Evolutionary conservation across 257 asterid genomes (phyloP).

Genomic region (Nicotiana noctiflora): DNA sequence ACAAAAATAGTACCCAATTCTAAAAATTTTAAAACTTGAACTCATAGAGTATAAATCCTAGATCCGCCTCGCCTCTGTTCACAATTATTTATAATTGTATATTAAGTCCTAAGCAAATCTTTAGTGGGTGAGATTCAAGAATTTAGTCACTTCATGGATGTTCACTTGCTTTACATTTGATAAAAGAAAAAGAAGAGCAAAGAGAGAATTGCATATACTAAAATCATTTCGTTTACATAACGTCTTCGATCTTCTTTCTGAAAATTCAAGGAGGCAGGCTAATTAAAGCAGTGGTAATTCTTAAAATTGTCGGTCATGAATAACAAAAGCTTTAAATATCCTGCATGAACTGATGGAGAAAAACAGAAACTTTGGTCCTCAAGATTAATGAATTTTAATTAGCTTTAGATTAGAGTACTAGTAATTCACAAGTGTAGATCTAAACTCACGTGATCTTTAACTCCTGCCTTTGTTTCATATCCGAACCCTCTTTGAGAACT

Average conservation of each 20-base stretch:
- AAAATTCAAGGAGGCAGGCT: not conserved
- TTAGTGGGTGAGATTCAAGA: not conserved
- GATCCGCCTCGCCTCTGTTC: too few species aligned
- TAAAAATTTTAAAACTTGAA: too few species aligned
- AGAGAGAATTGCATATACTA: not conserved
- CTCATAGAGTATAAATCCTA: too few species aligned
- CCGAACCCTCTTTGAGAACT: conserved; percentile 37
- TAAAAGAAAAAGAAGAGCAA: not conserved
- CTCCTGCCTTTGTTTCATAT: conserved; percentile 33
- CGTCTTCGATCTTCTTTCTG: not conserved
- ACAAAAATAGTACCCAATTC: too few species aligned
- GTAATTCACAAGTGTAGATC: conserved; percentile 61
- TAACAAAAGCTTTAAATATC: conserved; percentile 10
- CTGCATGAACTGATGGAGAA: not conserved
- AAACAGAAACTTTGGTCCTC: not conserved
- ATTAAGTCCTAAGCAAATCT: not conserved
- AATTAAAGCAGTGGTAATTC: not conserved
- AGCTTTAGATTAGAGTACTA: not conserved
- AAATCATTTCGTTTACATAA: conserved; percentile 9
- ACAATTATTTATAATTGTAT: too few species aligned
- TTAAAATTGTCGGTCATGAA: not conserved
- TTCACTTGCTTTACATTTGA: not conserved
- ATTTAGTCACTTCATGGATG: not conserved
- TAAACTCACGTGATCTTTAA: conserved; percentile 81
- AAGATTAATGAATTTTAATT: conserved; percentile 1